Evolutionary conservation across 768 basidiomycete genomes (phyloP).

Genomic region (Agaricus subrufescens): DNA sequence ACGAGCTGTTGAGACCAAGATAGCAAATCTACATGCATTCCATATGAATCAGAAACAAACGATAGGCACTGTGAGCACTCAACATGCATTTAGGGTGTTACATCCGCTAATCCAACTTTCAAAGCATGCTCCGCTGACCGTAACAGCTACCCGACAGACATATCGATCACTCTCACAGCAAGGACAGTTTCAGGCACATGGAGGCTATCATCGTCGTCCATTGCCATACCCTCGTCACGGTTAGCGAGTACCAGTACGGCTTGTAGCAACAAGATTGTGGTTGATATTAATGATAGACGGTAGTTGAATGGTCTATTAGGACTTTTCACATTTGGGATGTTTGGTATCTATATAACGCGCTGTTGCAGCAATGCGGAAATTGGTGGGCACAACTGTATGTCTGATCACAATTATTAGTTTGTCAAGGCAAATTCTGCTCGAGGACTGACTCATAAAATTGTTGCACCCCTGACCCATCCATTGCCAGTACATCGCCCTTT

Average conservation of each 20-base stretch:
- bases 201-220: conserved; percentile 20
- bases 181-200: conserved; percentile 13
- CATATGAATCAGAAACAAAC: conserved; percentile 58
- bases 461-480: conserved; percentile 70
- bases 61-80: conserved; percentile 9
- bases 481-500: conserved; percentile 74
- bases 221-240: conserved; percentile 17
- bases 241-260: conserved; percentile 7
- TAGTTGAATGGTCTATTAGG: conserved; percentile 11
- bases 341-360: conserved; percentile 55
- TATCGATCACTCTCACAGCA: neutral
- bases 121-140: neutral
- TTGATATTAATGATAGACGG: conserved; percentile 1
- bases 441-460: conserved; percentile 61
- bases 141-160: neutral
- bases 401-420: conserved; percentile 28
- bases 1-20: conserved; percentile 62
- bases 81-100: neutral
- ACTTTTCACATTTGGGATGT: conserved; percentile 9
- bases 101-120: neutral
- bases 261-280: neutral
- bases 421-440: neutral
- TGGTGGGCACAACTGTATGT: conserved; percentile 69
- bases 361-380: conserved; percentile 78
- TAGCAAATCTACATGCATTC: conserved; percentile 69